Evolutionary conservation across 2,329 filamentous ascomycete species (phyloP), one percentile per base, ranked within the genome.

Genomic region (Pseudogymnoascus destructans): DNA sequence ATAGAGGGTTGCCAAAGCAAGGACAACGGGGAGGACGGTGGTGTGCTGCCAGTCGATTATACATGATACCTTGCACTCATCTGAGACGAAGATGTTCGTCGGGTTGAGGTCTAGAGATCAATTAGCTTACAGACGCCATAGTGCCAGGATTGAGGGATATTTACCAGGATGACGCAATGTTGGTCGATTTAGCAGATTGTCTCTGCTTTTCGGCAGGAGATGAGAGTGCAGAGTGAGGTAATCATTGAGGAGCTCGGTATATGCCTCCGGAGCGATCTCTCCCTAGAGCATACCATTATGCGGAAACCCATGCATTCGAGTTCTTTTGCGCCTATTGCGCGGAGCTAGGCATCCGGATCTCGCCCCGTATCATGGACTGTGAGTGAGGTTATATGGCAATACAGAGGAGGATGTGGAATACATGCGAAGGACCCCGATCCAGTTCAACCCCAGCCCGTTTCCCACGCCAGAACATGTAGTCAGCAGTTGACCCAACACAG

Each of bases 21-120:
- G 64, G 55, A 72, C 70, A 8, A 69, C 68, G 3, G 71, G 73
- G n/a, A 73, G 67, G 23, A 68, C 63, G 2, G 66, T 46, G 36
- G 64, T 64, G 61, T 74, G 66, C 62, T 75, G 71, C 72, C 71
- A 75, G 60, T 75, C 72, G 33, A 75, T 72, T 1, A 75, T 60
- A 27, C 70, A 60, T 25, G 64, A 64, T 19, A 74, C 69, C 6
- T 69, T 66, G 54, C 66, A 63, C 27, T 67, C 59, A 5, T 69
- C 57, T 19, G 61, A 63, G 1, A 69, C 61, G 25, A 70, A 67
- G 9, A 69, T 65, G 56, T 70, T 70, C 38, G 64, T 65, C 6
- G 66, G 61, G 19, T 60, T 58, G 13, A 60, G 38, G 57, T 61
- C 60, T 15, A 15, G n/a, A 10, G 13, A 1, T 3, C 6, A 9